Base-by-base conservation (phyloP, 2,329 filamentous ascomycete genomes). In the Tolypocladium nubicola region DNA sequence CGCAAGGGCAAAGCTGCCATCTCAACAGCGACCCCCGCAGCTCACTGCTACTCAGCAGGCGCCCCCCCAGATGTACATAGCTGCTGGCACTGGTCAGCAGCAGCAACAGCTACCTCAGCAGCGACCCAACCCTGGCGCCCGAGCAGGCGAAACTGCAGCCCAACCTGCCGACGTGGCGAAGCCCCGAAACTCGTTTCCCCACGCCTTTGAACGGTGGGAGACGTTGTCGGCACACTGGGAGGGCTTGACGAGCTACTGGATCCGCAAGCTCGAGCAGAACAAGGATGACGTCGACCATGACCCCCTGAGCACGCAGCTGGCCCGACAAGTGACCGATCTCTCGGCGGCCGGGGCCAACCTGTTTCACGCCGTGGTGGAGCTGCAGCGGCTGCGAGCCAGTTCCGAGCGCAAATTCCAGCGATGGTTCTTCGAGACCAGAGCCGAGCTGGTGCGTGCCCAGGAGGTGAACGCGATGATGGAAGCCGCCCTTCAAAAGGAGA, bases 201-300 rank as follows among this genome's bases (percentile, higher is more conserved):
- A 97, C 72, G 94, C 94, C 0, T 99, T 99, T 67, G 93, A 99
- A 72, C 83, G 94, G 59, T 99, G 94, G 94, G 94, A 99, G 70
- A 93, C 90, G 0, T 75, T 99, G 3, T 99, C 94, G 0, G 95
- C 94, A 7, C 93, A 97, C 65, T 99, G 94, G 94, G 94, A 99
- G 71, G 94, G 94, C 5, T 79, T 99, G 59, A 97, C 94, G 0
- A 93, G 90, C 59, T 97, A 96, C 73, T 99, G 94, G 93, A 94
- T 99, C 62, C 88, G 90, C 52, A 86, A 91, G 64, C 78, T 99
- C 9, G 90, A 99, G 72, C 86, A 94, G 69, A 96, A 96, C 68
- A 88, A 89, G 35, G 86, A 91, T 56, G 91, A 96, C 62, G 82
- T 96, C 43, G 86, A 88, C 62, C 80, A 86, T 14, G 89, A 95